These are phyloP conservation scores for Solanum bulbocastanum DNA, from an alignment of 257 asterid species.

Conservation along the genomic window DNA sequence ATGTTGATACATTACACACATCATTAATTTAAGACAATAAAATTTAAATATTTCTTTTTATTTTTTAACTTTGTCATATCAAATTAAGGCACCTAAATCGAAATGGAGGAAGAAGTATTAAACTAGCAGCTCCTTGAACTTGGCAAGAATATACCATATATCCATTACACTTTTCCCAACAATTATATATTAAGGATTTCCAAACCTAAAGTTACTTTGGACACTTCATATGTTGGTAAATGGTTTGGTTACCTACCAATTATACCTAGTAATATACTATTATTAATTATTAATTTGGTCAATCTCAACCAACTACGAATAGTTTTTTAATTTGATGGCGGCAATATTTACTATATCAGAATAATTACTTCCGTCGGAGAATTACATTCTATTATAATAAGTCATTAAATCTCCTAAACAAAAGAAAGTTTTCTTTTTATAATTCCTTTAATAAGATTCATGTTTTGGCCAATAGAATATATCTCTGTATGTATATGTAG, in stretches of 20 bases:
- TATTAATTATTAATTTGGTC: not conserved
- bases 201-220: not conserved
- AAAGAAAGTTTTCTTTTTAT: not conserved
- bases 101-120: no score
- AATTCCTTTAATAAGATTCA: not conserved
- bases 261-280: not conserved
- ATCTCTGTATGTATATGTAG: not conserved
- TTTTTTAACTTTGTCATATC: no score
- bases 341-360: not conserved
- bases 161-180: not conserved
- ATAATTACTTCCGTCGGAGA: not conserved
- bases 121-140: not conserved
- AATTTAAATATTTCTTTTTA: fast-evolving
- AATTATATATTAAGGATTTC: not conserved
- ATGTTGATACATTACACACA: not conserved
- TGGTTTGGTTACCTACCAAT: not conserved
- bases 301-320: not conserved
- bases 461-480: not conserved
- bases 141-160: not conserved
- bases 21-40: not conserved
- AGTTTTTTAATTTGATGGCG: not conserved
- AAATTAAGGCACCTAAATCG: no score
- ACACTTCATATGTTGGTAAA: not conserved
- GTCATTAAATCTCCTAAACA: not conserved
- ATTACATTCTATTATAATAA: not conserved